A percentile compares a stretch with the other conserved stretches of the same genome.
Evolutionary conservation across 2,329 filamentous ascomycete species (phyloP).

Genomic region (Alternaria novae-zelandiae): DNA sequence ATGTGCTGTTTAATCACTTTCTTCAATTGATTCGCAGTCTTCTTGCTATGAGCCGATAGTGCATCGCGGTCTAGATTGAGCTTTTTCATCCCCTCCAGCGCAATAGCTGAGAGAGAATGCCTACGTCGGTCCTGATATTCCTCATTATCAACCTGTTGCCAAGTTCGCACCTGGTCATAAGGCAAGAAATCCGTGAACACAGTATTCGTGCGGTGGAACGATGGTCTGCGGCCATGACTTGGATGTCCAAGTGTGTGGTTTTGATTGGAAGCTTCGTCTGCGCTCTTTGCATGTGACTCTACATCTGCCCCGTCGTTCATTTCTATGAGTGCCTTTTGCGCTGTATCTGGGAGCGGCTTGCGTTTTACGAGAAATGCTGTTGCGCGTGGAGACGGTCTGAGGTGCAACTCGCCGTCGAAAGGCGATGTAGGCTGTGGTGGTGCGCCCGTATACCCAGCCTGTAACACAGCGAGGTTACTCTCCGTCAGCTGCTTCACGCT

Average conservation of each 20-base stretch:
- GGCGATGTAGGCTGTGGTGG: background rate
- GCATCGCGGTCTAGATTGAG: background rate
- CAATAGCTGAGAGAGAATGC: background rate
- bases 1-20: background rate
- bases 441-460: background rate
- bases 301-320: background rate
- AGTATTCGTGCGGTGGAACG: background rate
- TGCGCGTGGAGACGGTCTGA: background rate
- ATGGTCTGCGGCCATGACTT: background rate
- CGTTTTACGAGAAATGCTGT: background rate
- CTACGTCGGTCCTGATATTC: background rate
- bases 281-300: background rate
- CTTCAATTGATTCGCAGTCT: background rate
- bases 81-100: background rate
- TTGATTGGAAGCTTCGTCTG: background rate
- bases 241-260: background rate
- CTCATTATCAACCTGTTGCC: constrained; percentile 3
- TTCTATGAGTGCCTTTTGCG: background rate
- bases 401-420: background rate
- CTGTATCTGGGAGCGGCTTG: background rate
- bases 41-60: background rate
- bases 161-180: background rate
- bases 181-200: constrained; percentile 1
- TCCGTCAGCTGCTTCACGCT: background rate
- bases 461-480: background rate